phyloP scores from a whole-genome alignment of 78 protist species.

The Dictyostelium citrinum region DNA sequence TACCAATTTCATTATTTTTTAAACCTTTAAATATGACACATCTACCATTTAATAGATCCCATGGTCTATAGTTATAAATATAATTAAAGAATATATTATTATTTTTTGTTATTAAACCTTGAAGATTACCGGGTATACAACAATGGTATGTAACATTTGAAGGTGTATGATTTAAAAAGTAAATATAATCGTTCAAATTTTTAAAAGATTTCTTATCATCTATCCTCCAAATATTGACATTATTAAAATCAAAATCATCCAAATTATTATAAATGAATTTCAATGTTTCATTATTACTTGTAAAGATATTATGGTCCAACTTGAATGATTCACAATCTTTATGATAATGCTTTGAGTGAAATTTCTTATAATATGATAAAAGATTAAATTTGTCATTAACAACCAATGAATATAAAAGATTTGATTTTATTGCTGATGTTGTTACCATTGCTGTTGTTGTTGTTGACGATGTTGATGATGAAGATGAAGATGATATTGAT shows the following conservation, averaged over 20 bases:
- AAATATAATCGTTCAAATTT: neutral
- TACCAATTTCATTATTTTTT: neutral
- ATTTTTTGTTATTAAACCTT: neutral
- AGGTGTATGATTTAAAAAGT: neutral
- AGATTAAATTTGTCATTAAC: neutral
- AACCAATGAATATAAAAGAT: neutral
- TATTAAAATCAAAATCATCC: neutral
- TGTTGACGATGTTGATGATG: neutral
- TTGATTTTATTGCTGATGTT: neutral
- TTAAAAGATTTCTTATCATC: neutral
- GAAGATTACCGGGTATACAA: neutral
- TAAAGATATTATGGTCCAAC: neutral
- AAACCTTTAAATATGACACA: neutral
- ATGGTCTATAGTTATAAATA: neutral
- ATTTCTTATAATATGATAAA: neutral
- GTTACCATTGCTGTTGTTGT: neutral
- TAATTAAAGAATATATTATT: neutral
- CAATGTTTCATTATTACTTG: neutral
- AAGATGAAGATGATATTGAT: neutral
- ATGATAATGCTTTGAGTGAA: neutral
- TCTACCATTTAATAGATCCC: neutral
- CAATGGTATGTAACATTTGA: neutral
- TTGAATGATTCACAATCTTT: neutral
- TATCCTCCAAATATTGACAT: neutral
- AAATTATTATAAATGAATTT: neutral